phyloP scores from a whole-genome alignment of 1,284 basidiomycete genomes.

The Cryptococcus sp. region DNA sequence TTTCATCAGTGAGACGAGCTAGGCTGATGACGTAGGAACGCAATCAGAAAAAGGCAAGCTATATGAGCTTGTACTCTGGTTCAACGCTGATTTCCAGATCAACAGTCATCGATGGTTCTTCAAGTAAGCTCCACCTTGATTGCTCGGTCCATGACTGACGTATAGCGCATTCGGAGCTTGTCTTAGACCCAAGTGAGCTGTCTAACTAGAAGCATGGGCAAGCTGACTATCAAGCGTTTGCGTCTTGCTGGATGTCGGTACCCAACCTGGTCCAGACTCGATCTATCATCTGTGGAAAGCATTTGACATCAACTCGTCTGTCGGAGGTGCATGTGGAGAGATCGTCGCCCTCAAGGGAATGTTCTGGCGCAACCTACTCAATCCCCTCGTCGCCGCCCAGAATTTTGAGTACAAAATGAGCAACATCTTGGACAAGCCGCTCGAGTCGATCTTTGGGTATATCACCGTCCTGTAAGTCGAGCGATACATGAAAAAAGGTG shows the following conservation, averaged over 20 bases:
- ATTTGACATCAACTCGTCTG: slow-evolving; percentile 91
- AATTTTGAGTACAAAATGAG: slow-evolving; percentile 86
- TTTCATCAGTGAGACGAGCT: neutral
- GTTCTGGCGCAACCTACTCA: slow-evolving; percentile 68
- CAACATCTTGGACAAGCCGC: slow-evolving; percentile 84
- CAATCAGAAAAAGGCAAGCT: slow-evolving; percentile 41
- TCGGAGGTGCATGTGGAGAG: slow-evolving; percentile 95
- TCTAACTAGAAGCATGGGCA: too few relatives aligned
- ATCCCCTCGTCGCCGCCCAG: slow-evolving; percentile 61
- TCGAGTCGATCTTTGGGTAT: slow-evolving; percentile 76
- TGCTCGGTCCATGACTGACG: slow-evolving; percentile 9
- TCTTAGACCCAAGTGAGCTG: slow-evolving; percentile 41
- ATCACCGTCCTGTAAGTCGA: slow-evolving; percentile 65
- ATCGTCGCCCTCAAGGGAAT: slow-evolving; percentile 88
- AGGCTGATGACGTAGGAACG: slow-evolving; percentile 24
- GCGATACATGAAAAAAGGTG: neutral
- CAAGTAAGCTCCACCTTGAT: slow-evolving; percentile 49
- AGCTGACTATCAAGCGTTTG: slow-evolving; percentile 86
- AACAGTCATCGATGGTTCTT: slow-evolving; percentile 94
- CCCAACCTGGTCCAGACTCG: slow-evolving; percentile 77
- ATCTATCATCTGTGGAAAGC: slow-evolving; percentile 98
- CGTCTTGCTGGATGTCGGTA: slow-evolving; percentile 90
- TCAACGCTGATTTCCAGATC: slow-evolving; percentile 51
- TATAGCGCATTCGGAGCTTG: slow-evolving; percentile 35
- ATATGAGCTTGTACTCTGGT: neutral